Base-by-base conservation (phyloP, 352 stramenopile genomes). In the Globisporangium heterothallicum region DNA sequence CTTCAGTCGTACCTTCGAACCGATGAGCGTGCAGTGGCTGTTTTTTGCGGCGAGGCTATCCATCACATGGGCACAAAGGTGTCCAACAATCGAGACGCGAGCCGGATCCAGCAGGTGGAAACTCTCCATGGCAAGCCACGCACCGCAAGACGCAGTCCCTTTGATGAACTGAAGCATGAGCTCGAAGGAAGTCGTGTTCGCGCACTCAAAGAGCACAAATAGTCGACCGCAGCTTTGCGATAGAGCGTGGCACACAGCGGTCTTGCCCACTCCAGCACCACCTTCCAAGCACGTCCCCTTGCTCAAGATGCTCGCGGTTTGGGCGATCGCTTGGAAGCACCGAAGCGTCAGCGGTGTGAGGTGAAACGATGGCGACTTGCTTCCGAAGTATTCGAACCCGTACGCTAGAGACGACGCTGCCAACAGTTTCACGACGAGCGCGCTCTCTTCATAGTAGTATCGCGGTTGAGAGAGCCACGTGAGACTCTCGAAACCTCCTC, bases 341-440 rank as follows among this genome's bases (percentile, higher is more conserved):
- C 78, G 66, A 10, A 90, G 49, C 4, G 76, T 88, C 10, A 90
- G 48, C 2, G 78, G 76, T 2, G 66, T 78, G 16, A 85, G 43
- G 24, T 78, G 56, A n/a, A 86, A 55, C 7, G 61, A 40, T 7
- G 56, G 34, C 2, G 65, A 58, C 18, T 55, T 49, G 53, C 87
- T 90, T 3, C 78, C 82, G 2, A 74, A 45, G 34, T 90, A 92
- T 51, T 92, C 82, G 29, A 87, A 80, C 0, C 82, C 82, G 26
- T 90, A 90, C 9, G 61, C 48, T 21, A 91, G 50, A 24, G 61
- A 54, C 0, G 70, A 49, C 4, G 72, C 73, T 6, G 71, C 74
- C 49, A 86, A 43, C 27, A 93, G 14, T 18, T 71, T 72, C 9
- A 91, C 44, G 25, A 59, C 68, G 9, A 91, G 32, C 9, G 72